Evolutionary conservation across 306 rosid genomes (phyloP).

Genomic region (Ceratonia siliqua): DNA sequence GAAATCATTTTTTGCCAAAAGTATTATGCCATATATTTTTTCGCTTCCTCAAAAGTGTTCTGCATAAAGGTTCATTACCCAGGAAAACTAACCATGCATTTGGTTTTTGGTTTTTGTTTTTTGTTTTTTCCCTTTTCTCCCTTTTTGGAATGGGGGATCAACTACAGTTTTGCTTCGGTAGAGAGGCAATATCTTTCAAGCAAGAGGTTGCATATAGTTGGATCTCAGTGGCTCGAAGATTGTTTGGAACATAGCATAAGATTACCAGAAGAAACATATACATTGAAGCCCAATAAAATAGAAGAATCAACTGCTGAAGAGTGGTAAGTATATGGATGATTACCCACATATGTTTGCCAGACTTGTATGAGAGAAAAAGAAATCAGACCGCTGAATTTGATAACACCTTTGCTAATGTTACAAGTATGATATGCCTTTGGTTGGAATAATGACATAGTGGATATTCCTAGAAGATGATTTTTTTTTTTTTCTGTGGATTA

Average conservation of each 20-base stretch:
- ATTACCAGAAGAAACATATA: slow-evolving; percentile 74
- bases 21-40: neutral
- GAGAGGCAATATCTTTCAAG: slow-evolving; percentile 54
- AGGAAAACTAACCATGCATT: neutral
- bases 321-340: slow-evolving; percentile 48
- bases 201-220: slow-evolving; percentile 62
- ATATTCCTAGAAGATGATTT: neutral
- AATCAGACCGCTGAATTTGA: neutral
- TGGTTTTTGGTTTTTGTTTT: neutral
- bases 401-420: neutral
- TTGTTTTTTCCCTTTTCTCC: neutral
- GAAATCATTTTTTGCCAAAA: neutral
- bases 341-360: neutral
- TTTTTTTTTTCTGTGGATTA: neutral
- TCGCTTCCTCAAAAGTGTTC: neutral
- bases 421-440: neutral
- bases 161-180: slow-evolving; percentile 54
- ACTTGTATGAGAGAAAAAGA: neutral
- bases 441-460: neutral
- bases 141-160: slow-evolving; percentile 14
- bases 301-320: slow-evolving; percentile 51
- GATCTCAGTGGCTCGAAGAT: slow-evolving; percentile 87
- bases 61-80: neutral
- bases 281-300: slow-evolving; percentile 56
- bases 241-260: slow-evolving; percentile 55